Evolutionary conservation across 495 filamentous ascomycete genomes (phyloP).

Genomic region (Parathielavia hyrcaniae): DNA sequence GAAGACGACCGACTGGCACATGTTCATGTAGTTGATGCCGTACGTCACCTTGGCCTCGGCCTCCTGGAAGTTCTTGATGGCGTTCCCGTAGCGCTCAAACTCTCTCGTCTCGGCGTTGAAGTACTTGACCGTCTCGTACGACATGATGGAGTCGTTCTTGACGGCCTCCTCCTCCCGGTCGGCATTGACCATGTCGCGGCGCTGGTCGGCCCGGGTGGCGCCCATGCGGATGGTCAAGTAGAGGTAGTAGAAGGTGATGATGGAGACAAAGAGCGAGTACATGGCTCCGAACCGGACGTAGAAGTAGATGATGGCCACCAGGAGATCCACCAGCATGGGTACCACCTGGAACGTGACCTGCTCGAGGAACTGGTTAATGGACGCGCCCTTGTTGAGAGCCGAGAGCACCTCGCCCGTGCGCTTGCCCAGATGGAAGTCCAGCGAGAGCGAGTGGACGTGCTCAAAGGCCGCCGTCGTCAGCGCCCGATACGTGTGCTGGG

Average conservation of each 20-base stretch:
- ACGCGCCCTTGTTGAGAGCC: constrained; percentile 87
- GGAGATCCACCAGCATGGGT: constrained; percentile 88
- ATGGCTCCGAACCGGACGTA: constrained; percentile 73
- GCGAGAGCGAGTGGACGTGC: constrained; percentile 87
- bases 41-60: constrained; percentile 84
- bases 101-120: constrained; percentile 96
- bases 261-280: constrained; percentile 83
- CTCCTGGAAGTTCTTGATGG: constrained; percentile 73
- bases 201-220: constrained; percentile 81
- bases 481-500: constrained; percentile 93
- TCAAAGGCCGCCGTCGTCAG: constrained; percentile 93
- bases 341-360: constrained; percentile 92
- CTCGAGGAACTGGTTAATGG: constrained; percentile 95
- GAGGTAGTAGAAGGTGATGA: constrained; percentile 93
- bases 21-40: constrained; percentile 88
- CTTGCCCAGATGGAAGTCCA: constrained; percentile 95
- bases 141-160: constrained; percentile 96
- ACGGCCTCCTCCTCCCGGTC: constrained; percentile 92
- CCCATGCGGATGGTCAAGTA: constrained; percentile 95
- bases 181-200: constrained; percentile 88
- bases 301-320: constrained; percentile 82
- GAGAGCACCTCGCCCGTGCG: constrained; percentile 94
- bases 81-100: constrained; percentile 74
- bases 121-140: constrained; percentile 98
- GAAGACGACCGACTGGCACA: constrained; percentile 88